Evolutionary conservation across 2,329 filamentous ascomycete genomes (phyloP), one percentile per base, ranked within the genome.

Genomic region (Colletotrichum sp.): DNA sequence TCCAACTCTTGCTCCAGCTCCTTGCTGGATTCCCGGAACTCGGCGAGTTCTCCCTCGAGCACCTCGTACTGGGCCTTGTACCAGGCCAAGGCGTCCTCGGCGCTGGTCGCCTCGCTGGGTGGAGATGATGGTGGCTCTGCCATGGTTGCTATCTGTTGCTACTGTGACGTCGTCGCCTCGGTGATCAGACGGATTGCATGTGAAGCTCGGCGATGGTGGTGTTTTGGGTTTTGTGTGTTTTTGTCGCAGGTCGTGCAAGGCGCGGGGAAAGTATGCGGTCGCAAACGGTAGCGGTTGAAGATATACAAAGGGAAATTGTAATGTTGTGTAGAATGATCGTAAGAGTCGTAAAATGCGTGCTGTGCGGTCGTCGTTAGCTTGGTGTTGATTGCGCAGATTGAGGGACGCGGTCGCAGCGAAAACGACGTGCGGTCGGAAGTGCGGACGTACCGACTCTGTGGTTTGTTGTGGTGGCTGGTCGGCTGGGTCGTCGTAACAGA

Each of bases 1-100:
- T 99, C 97, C 69, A 99, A 89, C 85, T 99, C 97, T 64, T 94
- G 92, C 85, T 99, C 97, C 34, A 99, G 90, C 84, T 99, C 97
- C 84, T 95, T 94, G 85, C 96, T 98, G 71, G 96, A 98, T 74
- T 95, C 91, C 82, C 98, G 95, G 84, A 99, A 99, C 82, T 99
- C 97, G 77, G 94, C 92, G 77, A 99, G 92, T 85, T 99, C 97
- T 69, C 93, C 89, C 86, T 98, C 97, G 48, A 99, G 91, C 83
- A 95, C 93, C 86, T 98, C 96, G 87, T 99, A 99, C 84, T 99
- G 96, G 70, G 92, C 87, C 88, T 99, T 99, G 91, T 99, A 99
- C 91, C 97, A 98, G 74, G 93, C 91, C 68, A 99, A 89, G 77
- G 96, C 94, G 82, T 97, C 95, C 82, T 96, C 93, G 66, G 90